Conservation (phyloP, 2,329 filamentous ascomycete genomes). For the Phyllosticta citrichinensis region DNA sequence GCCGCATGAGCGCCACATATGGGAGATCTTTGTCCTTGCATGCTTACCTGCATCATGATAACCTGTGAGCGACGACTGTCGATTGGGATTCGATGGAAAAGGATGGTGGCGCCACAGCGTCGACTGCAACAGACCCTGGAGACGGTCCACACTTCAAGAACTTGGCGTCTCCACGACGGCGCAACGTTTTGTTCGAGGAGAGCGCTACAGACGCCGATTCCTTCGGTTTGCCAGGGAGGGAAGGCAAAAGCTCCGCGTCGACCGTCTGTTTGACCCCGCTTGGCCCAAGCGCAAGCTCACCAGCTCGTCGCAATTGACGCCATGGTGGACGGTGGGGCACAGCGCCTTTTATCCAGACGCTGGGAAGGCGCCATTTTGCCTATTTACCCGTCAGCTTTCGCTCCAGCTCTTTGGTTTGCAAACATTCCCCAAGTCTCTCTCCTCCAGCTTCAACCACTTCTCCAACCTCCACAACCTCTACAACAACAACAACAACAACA, state of each 20-base stretch:
- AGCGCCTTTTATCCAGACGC: neutral
- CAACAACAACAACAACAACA: conserved; percentile 7
- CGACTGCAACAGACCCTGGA: neutral
- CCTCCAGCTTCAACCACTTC: neutral
- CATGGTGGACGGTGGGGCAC: conserved; percentile 2
- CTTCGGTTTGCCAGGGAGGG: neutral
- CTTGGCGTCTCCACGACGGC: neutral
- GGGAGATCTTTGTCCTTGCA: neutral
- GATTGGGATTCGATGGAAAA: neutral
- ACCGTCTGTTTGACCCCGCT: neutral
- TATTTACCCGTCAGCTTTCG: neutral
- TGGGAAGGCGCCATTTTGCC: conserved; percentile 7
- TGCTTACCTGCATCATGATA: neutral
- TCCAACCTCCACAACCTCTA: neutral
- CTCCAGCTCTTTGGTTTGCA: neutral
- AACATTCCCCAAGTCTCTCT: neutral
- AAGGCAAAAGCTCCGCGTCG: neutral
- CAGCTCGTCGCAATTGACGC: conserved; percentile 1
- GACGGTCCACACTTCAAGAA: neutral
- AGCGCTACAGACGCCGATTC: neutral
- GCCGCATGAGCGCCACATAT: neutral
- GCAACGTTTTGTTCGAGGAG: neutral
- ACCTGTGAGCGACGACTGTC: neutral
- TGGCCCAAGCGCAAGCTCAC: conserved; percentile 1
- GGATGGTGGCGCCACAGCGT: neutral